Evolutionary conservation across 1,139 yeast species (phyloP).

Genomic region (Candida neerlandica): DNA sequence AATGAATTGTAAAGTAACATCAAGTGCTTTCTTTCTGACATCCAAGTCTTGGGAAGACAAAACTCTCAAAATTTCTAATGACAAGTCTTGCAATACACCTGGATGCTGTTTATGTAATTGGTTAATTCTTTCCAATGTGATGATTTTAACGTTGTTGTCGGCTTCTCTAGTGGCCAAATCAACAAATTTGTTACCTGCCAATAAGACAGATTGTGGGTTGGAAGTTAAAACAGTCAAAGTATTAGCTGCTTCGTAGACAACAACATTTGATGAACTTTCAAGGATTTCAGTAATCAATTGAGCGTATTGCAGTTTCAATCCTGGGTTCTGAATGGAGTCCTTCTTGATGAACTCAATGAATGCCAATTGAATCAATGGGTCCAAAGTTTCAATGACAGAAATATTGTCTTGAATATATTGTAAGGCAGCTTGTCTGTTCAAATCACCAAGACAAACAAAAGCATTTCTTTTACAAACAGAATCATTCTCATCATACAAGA

Average conservation of each 20-base stretch:
- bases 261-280: constrained; percentile 73
- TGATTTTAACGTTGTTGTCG: constrained; percentile 90
- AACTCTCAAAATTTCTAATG: constrained; percentile 84
- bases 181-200: constrained; percentile 82
- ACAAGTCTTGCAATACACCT: constrained; percentile 82
- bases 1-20: constrained; percentile 77
- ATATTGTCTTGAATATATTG: constrained; percentile 77
- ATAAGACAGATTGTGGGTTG: constrained; percentile 65
- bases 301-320: constrained; percentile 70
- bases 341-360: constrained; percentile 89
- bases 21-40: constrained; percentile 85
- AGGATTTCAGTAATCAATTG: constrained; percentile 73
- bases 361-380: constrained; percentile 84
- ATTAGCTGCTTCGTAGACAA: constrained; percentile 88
- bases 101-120: constrained; percentile 76
- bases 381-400: constrained; percentile 64
- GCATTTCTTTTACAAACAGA: constrained; percentile 96
- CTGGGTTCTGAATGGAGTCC: constrained; percentile 68
- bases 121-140: constrained; percentile 83
- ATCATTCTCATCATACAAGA: constrained; percentile 82
- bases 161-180: constrained; percentile 90
- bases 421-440: constrained; percentile 85
- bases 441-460: constrained; percentile 79
- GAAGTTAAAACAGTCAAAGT: constrained; percentile 76
- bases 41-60: constrained; percentile 86